These are phyloP conservation scores for Gossypioides kirkii DNA, from an alignment of 345 rosid species.

Conservation along the genomic window DNA sequence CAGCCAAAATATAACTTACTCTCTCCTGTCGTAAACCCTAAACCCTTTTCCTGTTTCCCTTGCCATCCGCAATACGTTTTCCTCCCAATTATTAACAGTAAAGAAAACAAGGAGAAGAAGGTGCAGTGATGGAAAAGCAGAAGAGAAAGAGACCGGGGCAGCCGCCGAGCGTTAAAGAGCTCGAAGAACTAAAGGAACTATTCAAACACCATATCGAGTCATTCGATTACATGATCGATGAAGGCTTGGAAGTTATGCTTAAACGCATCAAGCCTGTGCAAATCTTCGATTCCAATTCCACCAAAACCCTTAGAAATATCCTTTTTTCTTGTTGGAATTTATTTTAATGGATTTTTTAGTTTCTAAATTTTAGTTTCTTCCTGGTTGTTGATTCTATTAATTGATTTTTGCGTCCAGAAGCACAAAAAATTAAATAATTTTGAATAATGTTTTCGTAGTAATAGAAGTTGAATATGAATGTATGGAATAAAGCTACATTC, in stretches of 20 bases:
- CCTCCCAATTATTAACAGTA: background rate
- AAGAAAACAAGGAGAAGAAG: background rate
- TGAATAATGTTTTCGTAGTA: too few relatives aligned
- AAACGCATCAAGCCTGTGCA: constrained; percentile 50
- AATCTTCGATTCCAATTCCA: constrained; percentile 39
- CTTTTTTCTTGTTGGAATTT: constrained; percentile 23
- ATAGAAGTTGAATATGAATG: too few relatives aligned
- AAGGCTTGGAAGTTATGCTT: constrained; percentile 76
- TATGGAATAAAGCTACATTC: too few relatives aligned
- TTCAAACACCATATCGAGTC: constrained; percentile 84
- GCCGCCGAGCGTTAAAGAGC: constrained; percentile 31
- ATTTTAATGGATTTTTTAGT: background rate
- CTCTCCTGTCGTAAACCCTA: background rate
- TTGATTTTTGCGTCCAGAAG: background rate
- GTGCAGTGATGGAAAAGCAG: background rate
- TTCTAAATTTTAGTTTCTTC: background rate
- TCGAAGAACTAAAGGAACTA: constrained; percentile 51
- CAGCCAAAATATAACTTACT: too few relatives aligned
- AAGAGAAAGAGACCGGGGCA: background rate
- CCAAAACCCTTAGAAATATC: constrained; percentile 59
- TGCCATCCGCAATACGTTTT: background rate
- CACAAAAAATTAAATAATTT: background rate
- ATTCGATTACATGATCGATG: constrained; percentile 65
- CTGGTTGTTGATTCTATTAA: background rate
- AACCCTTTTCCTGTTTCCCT: background rate